Evolutionary conservation across 306 rosid species (phyloP).

Genomic region (Cyamopsis tetragonoloba): DNA sequence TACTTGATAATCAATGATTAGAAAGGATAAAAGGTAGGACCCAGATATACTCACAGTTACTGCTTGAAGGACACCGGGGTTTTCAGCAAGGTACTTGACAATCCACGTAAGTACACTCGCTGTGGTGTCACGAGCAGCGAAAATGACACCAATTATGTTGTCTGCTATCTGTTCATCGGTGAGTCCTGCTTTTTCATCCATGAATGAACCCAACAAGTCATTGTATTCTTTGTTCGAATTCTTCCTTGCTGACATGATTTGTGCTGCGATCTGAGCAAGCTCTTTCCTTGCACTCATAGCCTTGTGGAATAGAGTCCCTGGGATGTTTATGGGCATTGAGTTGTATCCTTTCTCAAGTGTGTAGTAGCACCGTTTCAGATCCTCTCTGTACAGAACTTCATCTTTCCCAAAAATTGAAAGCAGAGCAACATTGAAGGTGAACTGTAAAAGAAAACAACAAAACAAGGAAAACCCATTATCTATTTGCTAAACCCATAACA

Average conservation of each 20-base stretch:
- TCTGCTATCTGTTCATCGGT: constrained; percentile 80
- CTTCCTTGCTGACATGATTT: constrained; percentile 61
- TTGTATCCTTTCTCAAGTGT: constrained; percentile 86
- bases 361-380: constrained; percentile 80
- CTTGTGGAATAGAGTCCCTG: constrained; percentile 83
- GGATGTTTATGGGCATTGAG: constrained; percentile 88
- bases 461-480: not conserved
- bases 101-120: constrained; percentile 91
- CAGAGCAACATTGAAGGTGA: constrained; percentile 79
- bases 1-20: not conserved
- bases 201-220: constrained; percentile 75
- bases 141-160: constrained; percentile 84
- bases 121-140: constrained; percentile 95
- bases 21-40: not conserved
- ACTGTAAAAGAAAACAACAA: constrained; percentile 38
- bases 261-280: constrained; percentile 61
- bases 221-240: constrained; percentile 41
- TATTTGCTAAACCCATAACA: not conserved
- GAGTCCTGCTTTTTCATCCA: constrained; percentile 77
- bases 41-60: constrained; percentile 57
- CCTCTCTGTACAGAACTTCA: constrained; percentile 59
- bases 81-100: constrained; percentile 73
- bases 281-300: constrained; percentile 92
- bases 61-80: constrained; percentile 61
- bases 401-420: constrained; percentile 83